Evolutionary conservation across 2,329 filamentous ascomycete genomes (phyloP).

Genomic region (Colletotrichum tamarilloi): DNA sequence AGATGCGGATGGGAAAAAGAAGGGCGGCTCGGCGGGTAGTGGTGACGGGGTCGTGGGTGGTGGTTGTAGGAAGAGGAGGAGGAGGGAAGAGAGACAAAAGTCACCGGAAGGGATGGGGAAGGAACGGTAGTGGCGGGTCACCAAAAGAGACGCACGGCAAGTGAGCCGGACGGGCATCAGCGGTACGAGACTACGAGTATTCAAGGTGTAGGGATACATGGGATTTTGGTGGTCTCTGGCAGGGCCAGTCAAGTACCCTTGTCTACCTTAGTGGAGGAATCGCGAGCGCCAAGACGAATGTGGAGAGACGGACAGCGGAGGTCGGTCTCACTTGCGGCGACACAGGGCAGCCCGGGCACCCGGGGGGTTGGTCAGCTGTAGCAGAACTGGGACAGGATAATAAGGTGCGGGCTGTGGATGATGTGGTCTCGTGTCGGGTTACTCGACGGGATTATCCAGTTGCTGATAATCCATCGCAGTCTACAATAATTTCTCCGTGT

Average conservation of each 20-base stretch:
- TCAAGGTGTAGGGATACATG: not conserved
- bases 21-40: constrained; percentile 2
- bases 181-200: not conserved
- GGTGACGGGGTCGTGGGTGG: not conserved
- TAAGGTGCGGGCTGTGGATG: not conserved
- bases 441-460: constrained; percentile 5
- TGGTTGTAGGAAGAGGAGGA: constrained; percentile 13
- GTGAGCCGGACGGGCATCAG: not conserved
- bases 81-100: constrained; percentile 25
- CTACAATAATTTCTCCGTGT: not conserved
- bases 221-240: not conserved
- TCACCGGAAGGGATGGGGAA: constrained; percentile 23
- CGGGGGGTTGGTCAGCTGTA: constrained; percentile 25
- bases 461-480: constrained; percentile 3
- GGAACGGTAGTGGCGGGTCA: constrained; percentile 24
- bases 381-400: constrained; percentile 9
- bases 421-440: not conserved
- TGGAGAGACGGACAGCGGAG: constrained; percentile 21
- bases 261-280: constrained; percentile 6
- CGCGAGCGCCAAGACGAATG: constrained; percentile 26
- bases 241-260: constrained; percentile 5
- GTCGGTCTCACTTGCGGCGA: constrained; percentile 23
- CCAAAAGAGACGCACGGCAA: not conserved
- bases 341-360: constrained; percentile 24
- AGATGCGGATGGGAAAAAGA: constrained; percentile 5